A percentile compares a stretch with the other conserved stretches of the same genome.
Conservation (phyloP, 352 stramenopile species). For the Phytopythium sindhum region DNA sequence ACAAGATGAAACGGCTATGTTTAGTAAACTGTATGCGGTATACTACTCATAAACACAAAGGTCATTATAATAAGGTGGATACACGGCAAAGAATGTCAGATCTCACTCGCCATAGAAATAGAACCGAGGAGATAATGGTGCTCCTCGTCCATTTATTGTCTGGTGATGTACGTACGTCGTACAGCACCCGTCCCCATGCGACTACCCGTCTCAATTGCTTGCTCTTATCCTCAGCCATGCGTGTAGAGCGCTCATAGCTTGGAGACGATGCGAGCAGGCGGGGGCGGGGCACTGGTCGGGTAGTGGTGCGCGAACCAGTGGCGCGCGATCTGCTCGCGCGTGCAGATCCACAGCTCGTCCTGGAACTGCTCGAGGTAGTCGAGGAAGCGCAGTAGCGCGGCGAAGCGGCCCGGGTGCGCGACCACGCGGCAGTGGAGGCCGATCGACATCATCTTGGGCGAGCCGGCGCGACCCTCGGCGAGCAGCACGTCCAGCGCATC, state of each 20-base stretch:
- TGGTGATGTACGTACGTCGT: too few relatives aligned
- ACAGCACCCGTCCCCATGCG: too few relatives aligned
- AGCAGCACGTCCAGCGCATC: slow-evolving; percentile 86
- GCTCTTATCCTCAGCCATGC: too few relatives aligned
- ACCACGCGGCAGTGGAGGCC: slow-evolving; percentile 93
- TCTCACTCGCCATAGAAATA: too few relatives aligned
- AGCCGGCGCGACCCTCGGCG: slow-evolving; percentile 83
- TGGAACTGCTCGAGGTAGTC: slow-evolving; percentile 89
- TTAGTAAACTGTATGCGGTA: not conserved
- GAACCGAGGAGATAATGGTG: too few relatives aligned
- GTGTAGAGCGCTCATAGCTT: slow-evolving; percentile 19
- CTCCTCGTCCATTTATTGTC: too few relatives aligned
- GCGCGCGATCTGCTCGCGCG: slow-evolving; percentile 91
- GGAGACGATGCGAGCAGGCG: slow-evolving; percentile 9
- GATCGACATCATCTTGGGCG: slow-evolving; percentile 95
- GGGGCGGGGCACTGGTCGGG: slow-evolving; percentile 19
- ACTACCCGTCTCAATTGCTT: not conserved
- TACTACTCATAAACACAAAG: not conserved
- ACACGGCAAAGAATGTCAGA: not conserved
- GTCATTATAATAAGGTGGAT: not conserved
- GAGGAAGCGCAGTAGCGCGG: slow-evolving; percentile 90
- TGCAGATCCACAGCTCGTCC: slow-evolving; percentile 93
- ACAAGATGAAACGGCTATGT: not conserved
- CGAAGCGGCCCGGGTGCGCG: slow-evolving; percentile 85
- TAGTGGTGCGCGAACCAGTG: slow-evolving; percentile 94